These are phyloP conservation scores for Zalaria sp. DNA, from an alignment of 2,329 filamentous ascomycete species.

Conservation along the genomic window DNA sequence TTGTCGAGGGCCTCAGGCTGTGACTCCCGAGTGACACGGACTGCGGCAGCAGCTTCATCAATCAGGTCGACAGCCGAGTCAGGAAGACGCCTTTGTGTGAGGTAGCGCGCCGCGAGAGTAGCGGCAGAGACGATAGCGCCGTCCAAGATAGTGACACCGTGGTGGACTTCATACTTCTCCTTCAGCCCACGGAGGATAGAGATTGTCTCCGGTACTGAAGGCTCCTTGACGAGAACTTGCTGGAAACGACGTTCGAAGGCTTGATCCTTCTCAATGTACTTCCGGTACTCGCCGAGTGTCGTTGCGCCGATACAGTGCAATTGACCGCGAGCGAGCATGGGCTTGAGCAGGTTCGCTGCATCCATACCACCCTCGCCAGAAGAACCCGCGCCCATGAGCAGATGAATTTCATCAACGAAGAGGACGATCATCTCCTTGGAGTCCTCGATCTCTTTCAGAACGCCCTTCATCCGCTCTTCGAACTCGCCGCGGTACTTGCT, in stretches of 20 bases:
- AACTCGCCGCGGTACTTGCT: constrained; percentile 99
- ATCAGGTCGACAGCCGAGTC: constrained; percentile 95
- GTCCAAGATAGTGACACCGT: constrained; percentile 93
- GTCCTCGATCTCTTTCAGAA: constrained; percentile 89
- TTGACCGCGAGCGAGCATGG: constrained; percentile 92
- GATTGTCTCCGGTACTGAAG: constrained; percentile 73
- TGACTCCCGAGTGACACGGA: constrained; percentile 87
- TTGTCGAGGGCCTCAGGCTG: constrained; percentile 94
- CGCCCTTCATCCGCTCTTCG: constrained; percentile 98
- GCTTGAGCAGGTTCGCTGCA: constrained; percentile 91
- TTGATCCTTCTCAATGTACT: constrained; percentile 97
- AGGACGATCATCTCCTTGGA: constrained; percentile 94
- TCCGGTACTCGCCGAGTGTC: constrained; percentile 87
- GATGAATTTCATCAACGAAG: constrained; percentile 96
- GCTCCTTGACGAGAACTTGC: constrained; percentile 94
- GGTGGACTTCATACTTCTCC: constrained; percentile 95
- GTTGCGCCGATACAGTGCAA: constrained; percentile 97
- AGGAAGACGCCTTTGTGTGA: constrained; percentile 78
- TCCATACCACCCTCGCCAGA: constrained; percentile 98
- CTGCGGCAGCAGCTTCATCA: constrained; percentile 93
- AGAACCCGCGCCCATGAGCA: constrained; percentile 92
- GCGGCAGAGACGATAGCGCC: constrained; percentile 83
- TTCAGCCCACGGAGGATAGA: constrained; percentile 98
- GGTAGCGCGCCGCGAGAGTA: constrained; percentile 83
- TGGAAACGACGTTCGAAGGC: constrained; percentile 98